These are phyloP conservation scores for Musa schizocarpa DNA, from an alignment of 176 grass and related monocot genomes.

Conservation along the genomic window DNA sequence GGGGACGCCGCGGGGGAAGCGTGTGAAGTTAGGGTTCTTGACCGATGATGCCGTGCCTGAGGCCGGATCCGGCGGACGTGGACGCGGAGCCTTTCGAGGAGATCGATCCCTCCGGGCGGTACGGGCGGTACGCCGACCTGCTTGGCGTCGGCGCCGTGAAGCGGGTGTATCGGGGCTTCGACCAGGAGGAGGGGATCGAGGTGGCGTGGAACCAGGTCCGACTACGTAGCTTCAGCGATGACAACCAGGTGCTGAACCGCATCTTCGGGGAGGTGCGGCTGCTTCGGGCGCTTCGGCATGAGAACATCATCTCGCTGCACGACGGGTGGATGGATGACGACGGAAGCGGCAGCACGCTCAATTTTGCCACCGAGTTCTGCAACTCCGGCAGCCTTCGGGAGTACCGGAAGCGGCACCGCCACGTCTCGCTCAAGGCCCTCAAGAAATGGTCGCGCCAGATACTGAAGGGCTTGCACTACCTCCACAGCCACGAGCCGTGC, in stretches of 20 bases:
- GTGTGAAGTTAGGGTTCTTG: neutral
- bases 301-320: constrained; percentile 77
- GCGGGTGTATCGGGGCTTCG: constrained; percentile 91
- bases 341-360: constrained; percentile 51
- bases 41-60: constrained; percentile 20
- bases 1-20: neutral
- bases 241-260: constrained; percentile 55
- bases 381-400: constrained; percentile 77
- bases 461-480: constrained; percentile 70
- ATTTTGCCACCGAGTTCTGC: constrained; percentile 94
- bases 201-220: constrained; percentile 92
- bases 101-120: constrained; percentile 78
- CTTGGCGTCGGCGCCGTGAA: constrained; percentile 70
- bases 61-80: constrained; percentile 19
- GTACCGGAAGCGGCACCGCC: constrained; percentile 62
- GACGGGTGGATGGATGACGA: constrained; percentile 68
- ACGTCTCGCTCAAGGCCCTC: constrained; percentile 81
- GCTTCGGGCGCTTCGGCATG: constrained; percentile 63
- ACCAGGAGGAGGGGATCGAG: constrained; percentile 97
- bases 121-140: constrained; percentile 72
- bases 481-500: constrained; percentile 78
- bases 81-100: constrained; percentile 80
- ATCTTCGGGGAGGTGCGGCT: constrained; percentile 80
- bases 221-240: constrained; percentile 40
- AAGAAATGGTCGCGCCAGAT: constrained; percentile 95